phyloP scores from a whole-genome alignment of 805 yeast species.

The Candida nemodendra region DNA sequence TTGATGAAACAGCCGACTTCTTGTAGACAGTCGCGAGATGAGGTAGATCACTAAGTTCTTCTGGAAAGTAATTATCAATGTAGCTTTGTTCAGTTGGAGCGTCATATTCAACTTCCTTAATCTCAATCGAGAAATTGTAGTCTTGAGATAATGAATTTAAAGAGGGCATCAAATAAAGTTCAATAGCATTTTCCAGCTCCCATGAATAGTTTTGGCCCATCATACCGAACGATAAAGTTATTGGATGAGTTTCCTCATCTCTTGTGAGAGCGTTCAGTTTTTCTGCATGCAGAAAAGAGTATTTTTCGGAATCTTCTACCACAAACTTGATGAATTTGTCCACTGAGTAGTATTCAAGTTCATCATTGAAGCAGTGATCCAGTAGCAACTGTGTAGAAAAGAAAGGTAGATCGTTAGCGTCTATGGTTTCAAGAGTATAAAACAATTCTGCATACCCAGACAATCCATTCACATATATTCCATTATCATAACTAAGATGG shows the following conservation, averaged over 20 bases:
- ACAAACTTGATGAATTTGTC: conserved; percentile 21
- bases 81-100: neutral
- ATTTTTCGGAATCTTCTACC: conserved; percentile 1
- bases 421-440: conserved; percentile 38
- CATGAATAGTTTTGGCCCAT: conserved; percentile 14
- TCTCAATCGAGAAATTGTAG: conserved; percentile 12
- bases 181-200: conserved; percentile 21
- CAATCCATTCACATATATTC: conserved; percentile 28
- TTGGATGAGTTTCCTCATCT: neutral
- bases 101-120: conserved; percentile 2
- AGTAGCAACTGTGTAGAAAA: conserved; percentile 41
- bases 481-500: conserved; percentile 22
- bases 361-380: conserved; percentile 31
- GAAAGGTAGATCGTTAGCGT: conserved; percentile 51
- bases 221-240: conserved; percentile 12
- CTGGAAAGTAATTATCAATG: conserved; percentile 22
- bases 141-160: conserved; percentile 4
- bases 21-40: conserved; percentile 19
- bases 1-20: neutral
- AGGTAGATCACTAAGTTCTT: conserved; percentile 25
- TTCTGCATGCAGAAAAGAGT: conserved; percentile 13
- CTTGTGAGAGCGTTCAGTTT: conserved; percentile 2
- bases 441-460: conserved; percentile 29
- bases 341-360: conserved; percentile 22
- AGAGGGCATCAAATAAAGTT: conserved; percentile 11